These are phyloP conservation scores for Tubosaeta sp. DNA, from an alignment of 768 basidiomycete species.

Conservation along the genomic window DNA sequence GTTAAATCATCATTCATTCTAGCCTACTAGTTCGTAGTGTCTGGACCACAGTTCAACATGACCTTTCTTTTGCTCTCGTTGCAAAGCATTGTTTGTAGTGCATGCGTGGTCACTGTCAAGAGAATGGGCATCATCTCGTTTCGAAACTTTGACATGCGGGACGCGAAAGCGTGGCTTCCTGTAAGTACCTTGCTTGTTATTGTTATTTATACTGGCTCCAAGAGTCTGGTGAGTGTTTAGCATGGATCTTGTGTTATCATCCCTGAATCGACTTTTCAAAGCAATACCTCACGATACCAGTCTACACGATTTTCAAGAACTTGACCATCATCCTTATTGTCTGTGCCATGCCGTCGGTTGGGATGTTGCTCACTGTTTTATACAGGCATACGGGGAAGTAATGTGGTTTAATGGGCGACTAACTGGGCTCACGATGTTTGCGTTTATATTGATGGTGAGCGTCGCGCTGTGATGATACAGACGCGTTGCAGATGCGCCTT, in stretches of 20 bases:
- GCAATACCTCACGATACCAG: constrained; percentile 97
- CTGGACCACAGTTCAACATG: constrained; percentile 92
- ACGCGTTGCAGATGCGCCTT: neutral
- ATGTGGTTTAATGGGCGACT: constrained; percentile 93
- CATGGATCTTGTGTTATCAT: neutral
- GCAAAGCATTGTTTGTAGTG: constrained; percentile 83
- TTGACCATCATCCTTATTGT: constrained; percentile 98
- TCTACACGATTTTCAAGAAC: constrained; percentile 99
- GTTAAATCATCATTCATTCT: constrained; percentile 2
- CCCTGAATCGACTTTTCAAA: constrained; percentile 28
- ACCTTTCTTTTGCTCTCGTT: constrained; percentile 91
- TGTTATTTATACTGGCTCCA: constrained; percentile 98
- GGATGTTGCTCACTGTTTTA: neutral
- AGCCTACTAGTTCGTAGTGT: constrained; percentile 84
- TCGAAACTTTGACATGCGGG: constrained; percentile 73
- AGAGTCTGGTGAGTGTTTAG: constrained; percentile 75
- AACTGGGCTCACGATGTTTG: constrained; percentile 79
- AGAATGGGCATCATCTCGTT: constrained; percentile 76
- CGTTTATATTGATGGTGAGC: constrained; percentile 88
- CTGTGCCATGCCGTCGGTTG: constrained; percentile 25
- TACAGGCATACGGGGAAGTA: constrained; percentile 93
- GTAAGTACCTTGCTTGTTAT: constrained; percentile 87
- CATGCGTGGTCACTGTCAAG: constrained; percentile 73
- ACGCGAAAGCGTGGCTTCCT: constrained; percentile 92
- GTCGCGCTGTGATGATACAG: neutral